Percentiles rank a stretch among this genome's conserved stretches.
These are phyloP conservation scores for Botrytis aclada DNA, from an alignment of 2,329 filamentous ascomycete genomes.

Conservation along the genomic window DNA sequence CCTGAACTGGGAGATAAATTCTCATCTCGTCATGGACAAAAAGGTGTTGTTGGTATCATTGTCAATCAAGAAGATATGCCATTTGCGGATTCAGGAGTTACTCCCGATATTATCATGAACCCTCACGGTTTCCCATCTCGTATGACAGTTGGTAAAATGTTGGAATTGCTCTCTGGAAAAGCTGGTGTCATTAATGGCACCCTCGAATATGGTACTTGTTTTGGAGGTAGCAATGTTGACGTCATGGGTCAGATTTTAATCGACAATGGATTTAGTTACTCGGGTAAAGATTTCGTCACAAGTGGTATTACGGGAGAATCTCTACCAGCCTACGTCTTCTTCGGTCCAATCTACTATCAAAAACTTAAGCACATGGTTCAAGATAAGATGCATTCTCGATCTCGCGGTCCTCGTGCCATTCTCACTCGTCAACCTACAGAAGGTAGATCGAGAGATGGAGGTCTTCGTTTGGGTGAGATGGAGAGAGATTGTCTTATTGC, in stretches of 20 bases:
- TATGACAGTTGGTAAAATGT: slow-evolving; percentile 98
- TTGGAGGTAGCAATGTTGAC: slow-evolving; percentile 79
- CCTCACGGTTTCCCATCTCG: slow-evolving; percentile 98
- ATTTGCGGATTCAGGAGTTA: slow-evolving; percentile 84
- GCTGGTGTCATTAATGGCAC: slow-evolving; percentile 82
- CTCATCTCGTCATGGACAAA: slow-evolving; percentile 96
- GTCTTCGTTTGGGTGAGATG: slow-evolving; percentile 94
- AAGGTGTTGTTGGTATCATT: slow-evolving; percentile 95
- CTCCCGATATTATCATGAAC: slow-evolving; percentile 99
- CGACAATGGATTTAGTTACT: slow-evolving; percentile 88
- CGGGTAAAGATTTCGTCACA: slow-evolving; percentile 95
- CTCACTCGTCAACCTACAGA: slow-evolving; percentile 95
- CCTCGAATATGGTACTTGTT: slow-evolving; percentile 86
- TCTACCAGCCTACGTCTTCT: slow-evolving; percentile 94
- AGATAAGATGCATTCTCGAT: slow-evolving; percentile 98
- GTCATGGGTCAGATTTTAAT: slow-evolving; percentile 86
- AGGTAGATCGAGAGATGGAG: slow-evolving; percentile 87
- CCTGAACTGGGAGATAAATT: slow-evolving; percentile 98
- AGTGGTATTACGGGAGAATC: slow-evolving; percentile 93
- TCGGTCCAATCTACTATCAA: slow-evolving; percentile 98
- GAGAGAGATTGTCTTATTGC: slow-evolving; percentile 97
- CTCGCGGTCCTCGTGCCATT: slow-evolving; percentile 84
- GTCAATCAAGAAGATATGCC: slow-evolving; percentile 96
- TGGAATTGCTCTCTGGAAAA: slow-evolving; percentile 92
- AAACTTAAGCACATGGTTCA: slow-evolving; percentile 99